Base-by-base conservation (phyloP, 2,329 filamentous ascomycete genomes). In the Sarocladium brachiariae region DNA sequence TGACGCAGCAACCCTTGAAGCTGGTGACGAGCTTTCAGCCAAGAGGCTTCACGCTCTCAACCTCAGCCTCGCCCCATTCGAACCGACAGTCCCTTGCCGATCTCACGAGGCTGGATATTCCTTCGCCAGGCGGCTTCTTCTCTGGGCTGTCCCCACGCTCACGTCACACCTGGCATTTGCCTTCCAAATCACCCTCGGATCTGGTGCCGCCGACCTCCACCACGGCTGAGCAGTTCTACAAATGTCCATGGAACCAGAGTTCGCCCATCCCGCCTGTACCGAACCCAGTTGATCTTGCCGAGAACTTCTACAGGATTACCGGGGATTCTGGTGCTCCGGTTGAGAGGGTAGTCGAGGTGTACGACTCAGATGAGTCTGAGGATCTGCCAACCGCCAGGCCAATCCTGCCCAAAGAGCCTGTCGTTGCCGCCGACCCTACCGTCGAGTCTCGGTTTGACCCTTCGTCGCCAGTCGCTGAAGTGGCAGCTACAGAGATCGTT, bases 41-140 rank as follows among this genome's bases (percentile, higher is more conserved):
- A 19, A n/a, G 46, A 7, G 60, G 56, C 31, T 30, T 55, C 6
- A 45, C 54, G n/a, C 60, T 57, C 35, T 52, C 43, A 27, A 56
- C 50, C 21, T 50, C 51, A 23, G 56, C 57, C 39, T 61, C 74
- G 1, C 61, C 63, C 3, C 66, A 57, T 46, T 58, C 61, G 1
- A 59, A 55, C 31, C 65, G 75, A 8, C 79, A 80, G 38, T 85
- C 84, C 13, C 73, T 83, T 13, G 84, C 84, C 51, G 87, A 84
- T 34, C 77, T 96, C 55, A 91, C 87, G 18, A 83, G 80, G 53
- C 77, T 96, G 18, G 91, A 91, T 23, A 90, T 97, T 30, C 92
- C 91, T 5, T 96, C 92, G 0, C 92, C 92, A 0, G 86, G 89
- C 23, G 89, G 87, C 1, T 96, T 96, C 74, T 96, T 96, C 68